Percentiles rank a stretch among this genome's conserved stretches.
Evolutionary conservation across 805 yeast genomes (phyloP).

Genomic region (Wickerhamomyces canadensis): DNA sequence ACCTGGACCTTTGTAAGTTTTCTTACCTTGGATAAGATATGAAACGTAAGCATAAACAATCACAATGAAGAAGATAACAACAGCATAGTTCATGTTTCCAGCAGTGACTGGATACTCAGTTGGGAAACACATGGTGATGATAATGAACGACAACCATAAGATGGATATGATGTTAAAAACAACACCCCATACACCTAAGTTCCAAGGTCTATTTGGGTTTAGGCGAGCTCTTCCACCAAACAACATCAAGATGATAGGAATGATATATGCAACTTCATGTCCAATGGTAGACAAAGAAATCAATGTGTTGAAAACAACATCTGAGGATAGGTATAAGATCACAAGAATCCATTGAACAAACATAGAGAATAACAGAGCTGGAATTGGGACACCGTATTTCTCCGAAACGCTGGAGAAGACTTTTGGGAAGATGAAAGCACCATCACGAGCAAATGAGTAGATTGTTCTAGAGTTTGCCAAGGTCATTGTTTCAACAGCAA

Average conservation of each 20-base stretch:
- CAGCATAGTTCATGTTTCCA: constrained; percentile 25
- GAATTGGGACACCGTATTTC: constrained; percentile 25
- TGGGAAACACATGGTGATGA: constrained; percentile 23
- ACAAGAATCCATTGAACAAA: constrained; percentile 24
- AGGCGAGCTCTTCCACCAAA: constrained; percentile 21
- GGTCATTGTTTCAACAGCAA: constrained; percentile 26
- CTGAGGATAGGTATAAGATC: constrained; percentile 24
- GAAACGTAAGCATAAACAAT: constrained; percentile 19
- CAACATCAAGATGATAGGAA: constrained; percentile 25
- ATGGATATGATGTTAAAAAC: constrained; percentile 16
- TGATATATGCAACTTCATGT: constrained; percentile 26
- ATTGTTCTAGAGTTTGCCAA: constrained; percentile 28
- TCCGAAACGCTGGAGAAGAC: constrained; percentile 23
- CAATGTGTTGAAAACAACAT: constrained; percentile 29
- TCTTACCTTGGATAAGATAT: constrained; percentile 22
- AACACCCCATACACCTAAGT: constrained; percentile 19
- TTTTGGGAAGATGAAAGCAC: constrained; percentile 29
- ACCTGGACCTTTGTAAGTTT: constrained; percentile 23
- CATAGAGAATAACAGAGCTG: constrained; percentile 23
- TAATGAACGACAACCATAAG: constrained; percentile 19
- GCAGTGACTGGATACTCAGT: constrained; percentile 19
- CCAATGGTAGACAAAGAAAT: constrained; percentile 28
- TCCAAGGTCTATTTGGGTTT: constrained; percentile 22
- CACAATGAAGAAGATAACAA: constrained; percentile 21
- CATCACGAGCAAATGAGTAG: constrained; percentile 31